Evolutionary conservation across 1,139 yeast genomes (phyloP), one percentile per base, ranked within the genome.

Genomic region (Sugiyamaella neomexicana): DNA sequence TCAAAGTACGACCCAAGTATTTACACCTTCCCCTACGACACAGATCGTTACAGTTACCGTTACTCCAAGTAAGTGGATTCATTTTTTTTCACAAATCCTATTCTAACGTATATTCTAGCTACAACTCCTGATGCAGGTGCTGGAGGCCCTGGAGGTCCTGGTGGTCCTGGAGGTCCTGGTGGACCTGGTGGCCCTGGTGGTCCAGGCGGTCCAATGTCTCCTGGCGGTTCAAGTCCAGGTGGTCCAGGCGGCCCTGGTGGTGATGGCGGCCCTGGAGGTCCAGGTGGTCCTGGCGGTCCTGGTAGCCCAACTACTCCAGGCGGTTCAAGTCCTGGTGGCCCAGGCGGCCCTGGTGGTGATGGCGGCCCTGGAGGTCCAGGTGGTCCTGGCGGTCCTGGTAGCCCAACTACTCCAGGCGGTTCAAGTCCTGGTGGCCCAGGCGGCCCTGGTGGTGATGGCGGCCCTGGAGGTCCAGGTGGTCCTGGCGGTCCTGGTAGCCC

Each of bases 371-470:
- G 47, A 1, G 38, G 47, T 29, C 23, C 54, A 36, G 56, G 59
- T 0, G 56, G 52, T 34, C 48, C 52, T 15, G 56, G 55, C 29
- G 50, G 52, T 12, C 27, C 53, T 13, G 57, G 56, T 43, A 54
- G 57, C 31, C 46, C 50, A 0, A 57, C 56, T 36, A 62, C 62
- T 37, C 67, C 68, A 40, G 53, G 58, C 25, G 59, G 58, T 10
- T 23, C 55, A 52, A 20, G 57, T 31, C 40, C 48, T 55, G 58
- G 58, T 12, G 44, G 27, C n/a, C 43, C 25, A 20, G 25, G 25
- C 5, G 25, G 25, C 5, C 25, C 25, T 5, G 25, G 25, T 20
- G 25, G 25, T 5, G 25, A 5, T 5, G 25, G 25, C 25, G 25
- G 25, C 25, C 5, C 25, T 20, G 25, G 25, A 20, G 25, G 25